Evolutionary conservation across 257 asterid genomes (phyloP).

Genomic region (Solanum stenotomum): DNA sequence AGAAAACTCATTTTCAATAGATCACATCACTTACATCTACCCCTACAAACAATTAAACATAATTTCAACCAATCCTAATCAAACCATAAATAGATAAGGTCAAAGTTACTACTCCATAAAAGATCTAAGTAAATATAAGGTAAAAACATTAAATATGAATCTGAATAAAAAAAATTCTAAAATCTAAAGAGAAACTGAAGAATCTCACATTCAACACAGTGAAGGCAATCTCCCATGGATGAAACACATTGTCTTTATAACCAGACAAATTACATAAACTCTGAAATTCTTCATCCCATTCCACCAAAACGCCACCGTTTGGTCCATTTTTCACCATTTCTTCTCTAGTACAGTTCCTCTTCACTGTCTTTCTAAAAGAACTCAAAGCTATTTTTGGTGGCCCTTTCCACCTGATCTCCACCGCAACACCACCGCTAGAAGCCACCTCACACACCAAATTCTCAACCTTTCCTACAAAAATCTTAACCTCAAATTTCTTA

Average conservation of each 20-base stretch:
- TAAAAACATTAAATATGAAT: constrained; percentile 1
- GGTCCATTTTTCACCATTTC: constrained; percentile 23
- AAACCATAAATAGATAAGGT: not conserved
- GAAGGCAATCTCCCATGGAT: constrained; percentile 90
- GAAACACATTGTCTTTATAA: constrained; percentile 69
- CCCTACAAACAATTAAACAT: not conserved
- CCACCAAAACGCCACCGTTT: constrained; percentile 47
- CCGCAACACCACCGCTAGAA: constrained; percentile 25
- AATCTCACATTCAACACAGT: constrained; percentile 61
- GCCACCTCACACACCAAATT: constrained; percentile 21
- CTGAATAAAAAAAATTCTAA: not conserved
- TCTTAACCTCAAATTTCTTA: constrained; percentile 52
- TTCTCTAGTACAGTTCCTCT: constrained; percentile 58
- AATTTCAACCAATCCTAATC: not conserved
- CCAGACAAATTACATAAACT: constrained; percentile 58
- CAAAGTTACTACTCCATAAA: not conserved
- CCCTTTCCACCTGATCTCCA: constrained; percentile 58
- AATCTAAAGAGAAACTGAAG: not conserved
- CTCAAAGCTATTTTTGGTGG: constrained; percentile 36
- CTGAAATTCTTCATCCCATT: constrained; percentile 87
- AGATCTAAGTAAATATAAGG: not conserved
- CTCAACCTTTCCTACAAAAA: constrained; percentile 48
- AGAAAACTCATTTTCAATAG: not conserved
- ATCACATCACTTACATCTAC: not conserved
- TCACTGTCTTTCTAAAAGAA: constrained; percentile 47